Conservation (phyloP, 2,329 filamentous ascomycete species). For the Neoascochyta sp. region DNA sequence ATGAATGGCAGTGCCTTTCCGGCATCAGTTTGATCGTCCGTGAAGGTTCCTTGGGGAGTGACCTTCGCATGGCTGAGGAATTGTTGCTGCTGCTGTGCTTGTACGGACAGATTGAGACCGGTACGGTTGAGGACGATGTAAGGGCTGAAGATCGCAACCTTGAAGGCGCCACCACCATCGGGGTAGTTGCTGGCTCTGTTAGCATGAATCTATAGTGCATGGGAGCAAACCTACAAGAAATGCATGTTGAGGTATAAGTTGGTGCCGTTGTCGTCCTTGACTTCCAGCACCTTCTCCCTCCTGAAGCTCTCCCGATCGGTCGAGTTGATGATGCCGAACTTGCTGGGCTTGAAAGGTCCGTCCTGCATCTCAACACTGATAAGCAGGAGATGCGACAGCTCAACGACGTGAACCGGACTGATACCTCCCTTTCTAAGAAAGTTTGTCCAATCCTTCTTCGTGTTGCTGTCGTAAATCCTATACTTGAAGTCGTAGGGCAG, state of each 20-base stretch:
- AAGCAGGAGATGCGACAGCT: constrained; percentile 86
- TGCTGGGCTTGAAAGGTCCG: constrained; percentile 87
- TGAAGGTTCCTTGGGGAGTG: constrained; percentile 68
- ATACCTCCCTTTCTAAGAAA: constrained; percentile 95
- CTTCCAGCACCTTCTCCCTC: constrained; percentile 71
- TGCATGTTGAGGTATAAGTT: constrained; percentile 79
- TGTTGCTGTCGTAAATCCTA: constrained; percentile 97
- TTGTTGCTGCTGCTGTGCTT: constrained; percentile 63
- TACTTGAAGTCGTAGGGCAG: constrained; percentile 99
- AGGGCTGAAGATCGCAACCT: constrained; percentile 89
- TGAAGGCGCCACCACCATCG: constrained; percentile 91
- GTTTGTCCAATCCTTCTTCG: constrained; percentile 98
- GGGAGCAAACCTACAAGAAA: constrained; percentile 61
- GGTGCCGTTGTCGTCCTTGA: constrained; percentile 81
- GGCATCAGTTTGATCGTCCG: constrained; percentile 53
- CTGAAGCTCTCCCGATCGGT: constrained; percentile 83
- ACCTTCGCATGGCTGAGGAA: constrained; percentile 54
- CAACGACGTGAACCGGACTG: constrained; percentile 94
- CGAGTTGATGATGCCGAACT: constrained; percentile 95
- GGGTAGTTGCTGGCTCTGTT: constrained; percentile 60
- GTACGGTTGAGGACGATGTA: constrained; percentile 96
- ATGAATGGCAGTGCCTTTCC: constrained; percentile 85
- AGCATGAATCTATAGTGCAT: constrained; percentile 7
- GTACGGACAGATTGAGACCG: constrained; percentile 79
- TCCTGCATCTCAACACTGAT: constrained; percentile 97